phyloP scores from a whole-genome alignment of 2,329 filamentous ascomycete species.

The Chrysoporthe puriensis region DNA sequence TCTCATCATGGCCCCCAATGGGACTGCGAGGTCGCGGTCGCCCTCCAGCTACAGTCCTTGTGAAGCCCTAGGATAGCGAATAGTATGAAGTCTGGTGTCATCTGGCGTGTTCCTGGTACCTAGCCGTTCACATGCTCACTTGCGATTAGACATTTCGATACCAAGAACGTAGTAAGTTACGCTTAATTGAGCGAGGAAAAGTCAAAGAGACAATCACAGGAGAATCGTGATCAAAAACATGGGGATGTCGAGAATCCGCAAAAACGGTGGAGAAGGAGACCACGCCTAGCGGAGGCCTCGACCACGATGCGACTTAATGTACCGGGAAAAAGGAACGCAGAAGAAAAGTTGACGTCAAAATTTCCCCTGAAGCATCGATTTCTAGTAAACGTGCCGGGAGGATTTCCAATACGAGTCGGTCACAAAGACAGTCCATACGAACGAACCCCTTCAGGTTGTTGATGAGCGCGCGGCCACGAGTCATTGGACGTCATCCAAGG shows the following conservation, averaged over 20 bases:
- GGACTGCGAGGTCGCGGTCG: background rate
- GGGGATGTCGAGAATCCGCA: background rate
- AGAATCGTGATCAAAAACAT: background rate
- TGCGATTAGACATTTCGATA: slow-evolving; percentile 2
- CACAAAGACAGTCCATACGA: background rate
- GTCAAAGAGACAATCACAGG: background rate
- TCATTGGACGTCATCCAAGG: slow-evolving; percentile 7
- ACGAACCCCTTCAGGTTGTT: slow-evolving; percentile 4
- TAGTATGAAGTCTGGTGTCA: slow-evolving; percentile 16
- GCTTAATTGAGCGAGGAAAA: background rate
- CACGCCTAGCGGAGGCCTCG: background rate
- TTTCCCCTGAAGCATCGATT: background rate
- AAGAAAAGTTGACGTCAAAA: slow-evolving; percentile 20
- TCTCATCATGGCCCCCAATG: slow-evolving; percentile 20
- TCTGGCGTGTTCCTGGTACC: slow-evolving; percentile 6
- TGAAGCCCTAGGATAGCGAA: slow-evolving; percentile 5
- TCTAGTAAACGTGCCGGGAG: slow-evolving; percentile 8
- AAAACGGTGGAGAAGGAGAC: background rate
- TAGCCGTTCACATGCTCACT: background rate
- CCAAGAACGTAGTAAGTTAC: background rate
- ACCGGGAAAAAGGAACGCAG: background rate
- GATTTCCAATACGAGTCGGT: slow-evolving; percentile 5
- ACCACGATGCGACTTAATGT: background rate
- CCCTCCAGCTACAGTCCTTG: background rate
- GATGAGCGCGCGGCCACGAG: slow-evolving; percentile 17